Conservation (phyloP, 1,284 basidiomycete genomes). For the Grifola frondosa region DNA sequence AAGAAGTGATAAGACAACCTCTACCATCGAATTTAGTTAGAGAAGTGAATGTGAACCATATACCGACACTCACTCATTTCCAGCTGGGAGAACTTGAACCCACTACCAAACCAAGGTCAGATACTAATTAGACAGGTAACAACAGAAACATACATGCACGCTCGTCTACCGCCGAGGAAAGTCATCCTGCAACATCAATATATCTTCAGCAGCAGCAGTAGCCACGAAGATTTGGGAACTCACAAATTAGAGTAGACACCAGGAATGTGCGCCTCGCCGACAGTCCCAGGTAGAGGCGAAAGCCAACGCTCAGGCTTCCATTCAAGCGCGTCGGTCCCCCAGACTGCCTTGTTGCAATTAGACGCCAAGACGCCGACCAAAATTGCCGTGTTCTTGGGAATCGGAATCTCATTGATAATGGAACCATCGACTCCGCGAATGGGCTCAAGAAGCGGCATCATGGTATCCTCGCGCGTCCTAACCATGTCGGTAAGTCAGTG, state of each 20-base stretch:
- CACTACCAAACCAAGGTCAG: background rate
- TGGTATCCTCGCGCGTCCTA: conserved; percentile 1
- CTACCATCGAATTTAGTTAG: background rate
- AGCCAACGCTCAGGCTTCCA: conserved; percentile 13
- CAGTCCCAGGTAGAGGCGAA: conserved; percentile 3
- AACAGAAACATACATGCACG: conserved; percentile 21
- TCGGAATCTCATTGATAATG: conserved; percentile 5
- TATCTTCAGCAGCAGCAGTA: background rate
- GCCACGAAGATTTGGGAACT: background rate
- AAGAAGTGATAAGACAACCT: conserved; percentile 11
- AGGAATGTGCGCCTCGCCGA: conserved; percentile 6
- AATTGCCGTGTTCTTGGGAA: conserved; percentile 7
- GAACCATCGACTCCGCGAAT: conserved; percentile 4
- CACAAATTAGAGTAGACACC: conserved; percentile 20
- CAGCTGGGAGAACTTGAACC: conserved; percentile 20
- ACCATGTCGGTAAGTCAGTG: background rate
- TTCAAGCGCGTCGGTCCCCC: conserved; percentile 29
- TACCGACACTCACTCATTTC: conserved; percentile 16
- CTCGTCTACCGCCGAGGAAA: conserved; percentile 22
- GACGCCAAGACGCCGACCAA: conserved; percentile 7
- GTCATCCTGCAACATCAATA: conserved; percentile 18
- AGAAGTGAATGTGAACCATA: background rate
- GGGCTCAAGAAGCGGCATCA: conserved; percentile 7
- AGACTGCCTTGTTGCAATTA: conserved; percentile 37
- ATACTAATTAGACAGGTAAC: background rate